Evolutionary conservation across 2,329 filamentous ascomycete genomes (phyloP).

Genomic region (Paecilomyces sp.): DNA sequence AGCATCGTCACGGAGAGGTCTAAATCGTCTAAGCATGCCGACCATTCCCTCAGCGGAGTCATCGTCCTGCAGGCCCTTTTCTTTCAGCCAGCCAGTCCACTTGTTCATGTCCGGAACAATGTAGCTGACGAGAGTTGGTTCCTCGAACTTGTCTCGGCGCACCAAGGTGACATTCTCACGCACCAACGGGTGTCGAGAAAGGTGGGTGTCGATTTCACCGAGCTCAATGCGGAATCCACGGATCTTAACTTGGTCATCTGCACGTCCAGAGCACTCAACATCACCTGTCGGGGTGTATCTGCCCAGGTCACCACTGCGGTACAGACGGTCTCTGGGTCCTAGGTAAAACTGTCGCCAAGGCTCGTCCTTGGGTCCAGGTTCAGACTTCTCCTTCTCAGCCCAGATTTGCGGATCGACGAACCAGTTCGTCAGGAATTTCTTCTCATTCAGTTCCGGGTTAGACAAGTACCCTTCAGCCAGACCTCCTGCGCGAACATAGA

Average conservation of each 20-base stretch:
- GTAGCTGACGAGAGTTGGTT: constrained; percentile 81
- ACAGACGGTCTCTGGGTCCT: constrained; percentile 77
- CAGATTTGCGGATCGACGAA: constrained; percentile 70
- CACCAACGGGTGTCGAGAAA: constrained; percentile 67
- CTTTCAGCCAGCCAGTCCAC: constrained; percentile 63
- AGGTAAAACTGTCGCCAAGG: constrained; percentile 73
- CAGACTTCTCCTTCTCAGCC: constrained; percentile 56
- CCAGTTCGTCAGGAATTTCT: constrained; percentile 81
- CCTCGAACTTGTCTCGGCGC: constrained; percentile 74
- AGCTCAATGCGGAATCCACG: constrained; percentile 94
- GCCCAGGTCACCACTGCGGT: constrained; percentile 81
- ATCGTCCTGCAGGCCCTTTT: constrained; percentile 47
- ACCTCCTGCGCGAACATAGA: constrained; percentile 74
- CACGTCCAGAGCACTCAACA: constrained; percentile 71
- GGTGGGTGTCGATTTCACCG: constrained; percentile 80
- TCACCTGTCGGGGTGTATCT: constrained; percentile 63
- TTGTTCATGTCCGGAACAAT: constrained; percentile 73
- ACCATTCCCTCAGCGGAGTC: constrained; percentile 45
- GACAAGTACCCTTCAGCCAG: constrained; percentile 74
- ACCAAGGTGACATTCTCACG: constrained; percentile 82
- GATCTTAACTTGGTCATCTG: constrained; percentile 90
- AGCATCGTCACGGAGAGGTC: constrained; percentile 52
- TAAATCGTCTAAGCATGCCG: constrained; percentile 53
- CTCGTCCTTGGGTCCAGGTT: constrained; percentile 47
- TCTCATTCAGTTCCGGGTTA: constrained; percentile 54